A percentile compares a stretch with the other conserved stretches of the same genome.
Evolutionary conservation across 2,329 filamentous ascomycete species (phyloP).

Genomic region (Trichoderma guizhouense): DNA sequence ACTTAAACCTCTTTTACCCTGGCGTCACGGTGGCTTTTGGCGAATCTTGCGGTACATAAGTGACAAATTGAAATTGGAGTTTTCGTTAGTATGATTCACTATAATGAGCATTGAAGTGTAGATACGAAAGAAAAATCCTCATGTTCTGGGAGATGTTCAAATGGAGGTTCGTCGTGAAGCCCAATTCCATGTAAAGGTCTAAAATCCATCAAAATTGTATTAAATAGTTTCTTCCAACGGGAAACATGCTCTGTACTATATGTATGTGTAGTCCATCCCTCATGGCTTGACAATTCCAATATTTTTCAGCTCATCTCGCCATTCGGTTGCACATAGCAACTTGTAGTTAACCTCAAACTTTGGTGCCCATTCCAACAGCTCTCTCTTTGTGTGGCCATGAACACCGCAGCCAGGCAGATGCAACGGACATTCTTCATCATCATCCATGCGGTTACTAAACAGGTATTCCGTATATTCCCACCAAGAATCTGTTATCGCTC

Average conservation of each 20-base stretch:
- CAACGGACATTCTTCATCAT: neutral
- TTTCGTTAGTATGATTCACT: neutral
- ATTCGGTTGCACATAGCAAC: neutral
- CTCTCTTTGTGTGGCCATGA: conserved; percentile 1
- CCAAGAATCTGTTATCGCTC: neutral
- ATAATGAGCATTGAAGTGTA: neutral
- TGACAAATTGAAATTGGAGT: neutral
- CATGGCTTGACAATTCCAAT: neutral
- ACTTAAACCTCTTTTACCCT: neutral
- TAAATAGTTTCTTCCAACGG: neutral
- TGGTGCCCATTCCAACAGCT: neutral
- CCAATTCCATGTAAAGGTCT: neutral
- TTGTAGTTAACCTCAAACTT: conserved; percentile 6
- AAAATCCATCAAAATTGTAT: neutral
- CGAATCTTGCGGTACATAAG: neutral
- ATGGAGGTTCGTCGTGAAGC: neutral
- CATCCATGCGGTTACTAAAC: neutral
- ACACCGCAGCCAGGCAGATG: neutral
- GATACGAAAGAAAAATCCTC: neutral
- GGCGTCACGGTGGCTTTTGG: neutral
- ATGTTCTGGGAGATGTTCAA: neutral
- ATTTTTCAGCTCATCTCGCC: neutral
- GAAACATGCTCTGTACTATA: neutral
- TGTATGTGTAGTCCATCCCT: neutral
- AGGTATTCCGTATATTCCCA: conserved; percentile 1